phyloP scores from a whole-genome alignment of 306 rosid genomes.

The Sicyos baderoa region DNA sequence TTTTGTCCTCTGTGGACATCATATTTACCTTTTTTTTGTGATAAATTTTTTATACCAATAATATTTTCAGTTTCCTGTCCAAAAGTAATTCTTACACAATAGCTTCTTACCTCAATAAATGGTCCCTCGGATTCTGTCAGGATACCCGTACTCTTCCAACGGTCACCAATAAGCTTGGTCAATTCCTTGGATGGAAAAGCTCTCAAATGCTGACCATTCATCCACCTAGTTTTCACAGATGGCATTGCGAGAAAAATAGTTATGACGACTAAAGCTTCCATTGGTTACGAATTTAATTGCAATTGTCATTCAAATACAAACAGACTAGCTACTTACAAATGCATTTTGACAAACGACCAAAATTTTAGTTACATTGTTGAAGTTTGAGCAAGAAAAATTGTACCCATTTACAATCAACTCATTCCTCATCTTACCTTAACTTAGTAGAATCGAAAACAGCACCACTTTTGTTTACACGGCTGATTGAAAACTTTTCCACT shows the following conservation, averaged over 20 bases:
- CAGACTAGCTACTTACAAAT: neutral
- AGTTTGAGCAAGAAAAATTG: conserved; percentile 4
- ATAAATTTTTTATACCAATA: neutral
- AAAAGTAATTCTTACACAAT: neutral
- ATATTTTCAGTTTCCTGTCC: neutral
- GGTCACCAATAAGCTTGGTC: conserved; percentile 61
- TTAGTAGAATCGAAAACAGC: conserved; percentile 78
- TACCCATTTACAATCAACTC: neutral
- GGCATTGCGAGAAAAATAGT: neutral
- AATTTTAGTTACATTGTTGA: neutral
- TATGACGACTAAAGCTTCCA: conserved; percentile 8
- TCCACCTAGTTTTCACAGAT: conserved; percentile 47
- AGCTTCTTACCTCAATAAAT: conserved; percentile 57
- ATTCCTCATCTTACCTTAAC: conserved; percentile 41
- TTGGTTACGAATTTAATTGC: conserved; percentile 1
- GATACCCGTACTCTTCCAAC: conserved; percentile 59
- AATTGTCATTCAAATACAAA: neutral
- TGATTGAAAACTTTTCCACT: conserved; percentile 85
- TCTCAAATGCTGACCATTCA: conserved; percentile 92
- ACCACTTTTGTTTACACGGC: conserved; percentile 84
- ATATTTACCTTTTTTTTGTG: neutral
- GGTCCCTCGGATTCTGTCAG: conserved; percentile 54
- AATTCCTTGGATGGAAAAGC: conserved; percentile 57
- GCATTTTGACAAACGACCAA: neutral
- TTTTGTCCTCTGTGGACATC: neutral